Conservation (phyloP, 176 grass and related monocot species). For the Otatea glauca region DNA sequence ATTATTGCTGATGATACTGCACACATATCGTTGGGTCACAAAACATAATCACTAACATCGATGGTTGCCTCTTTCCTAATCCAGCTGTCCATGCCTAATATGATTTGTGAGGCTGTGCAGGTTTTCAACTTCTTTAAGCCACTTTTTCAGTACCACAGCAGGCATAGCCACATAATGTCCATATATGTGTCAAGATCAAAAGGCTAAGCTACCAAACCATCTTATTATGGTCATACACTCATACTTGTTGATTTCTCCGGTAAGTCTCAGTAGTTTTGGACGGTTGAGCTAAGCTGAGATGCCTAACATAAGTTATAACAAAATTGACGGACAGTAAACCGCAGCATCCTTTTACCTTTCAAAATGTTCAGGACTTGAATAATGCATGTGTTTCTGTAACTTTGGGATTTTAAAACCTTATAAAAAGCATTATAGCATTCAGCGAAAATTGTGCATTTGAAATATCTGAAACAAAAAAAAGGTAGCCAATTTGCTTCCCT, state of each 20-base stretch:
- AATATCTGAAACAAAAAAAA: slow-evolving; percentile 5
- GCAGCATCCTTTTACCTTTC: not conserved
- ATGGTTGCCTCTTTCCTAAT: too few relatives aligned
- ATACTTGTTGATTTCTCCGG: not conserved
- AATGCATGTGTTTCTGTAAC: not conserved
- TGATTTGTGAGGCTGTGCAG: too few relatives aligned
- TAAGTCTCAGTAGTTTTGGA: not conserved
- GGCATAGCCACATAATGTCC: too few relatives aligned
- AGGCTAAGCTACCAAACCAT: too few relatives aligned
- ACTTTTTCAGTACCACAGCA: too few relatives aligned
- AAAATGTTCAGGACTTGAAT: not conserved
- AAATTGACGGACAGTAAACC: not conserved
- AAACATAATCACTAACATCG: too few relatives aligned
- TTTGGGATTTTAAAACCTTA: not conserved
- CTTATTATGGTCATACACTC: too few relatives aligned
- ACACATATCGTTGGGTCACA: too few relatives aligned
- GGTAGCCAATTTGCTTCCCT: not conserved
- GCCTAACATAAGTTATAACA: not conserved
- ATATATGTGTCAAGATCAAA: too few relatives aligned
- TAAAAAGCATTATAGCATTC: not conserved
- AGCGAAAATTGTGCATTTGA: not conserved
- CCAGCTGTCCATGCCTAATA: too few relatives aligned
- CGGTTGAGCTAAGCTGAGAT: not conserved
- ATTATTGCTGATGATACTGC: too few relatives aligned
- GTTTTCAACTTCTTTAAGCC: too few relatives aligned